Evolutionary conservation across 352 stramenopile species (phyloP).

Genomic region (Globisporangium takayamanum): DNA sequence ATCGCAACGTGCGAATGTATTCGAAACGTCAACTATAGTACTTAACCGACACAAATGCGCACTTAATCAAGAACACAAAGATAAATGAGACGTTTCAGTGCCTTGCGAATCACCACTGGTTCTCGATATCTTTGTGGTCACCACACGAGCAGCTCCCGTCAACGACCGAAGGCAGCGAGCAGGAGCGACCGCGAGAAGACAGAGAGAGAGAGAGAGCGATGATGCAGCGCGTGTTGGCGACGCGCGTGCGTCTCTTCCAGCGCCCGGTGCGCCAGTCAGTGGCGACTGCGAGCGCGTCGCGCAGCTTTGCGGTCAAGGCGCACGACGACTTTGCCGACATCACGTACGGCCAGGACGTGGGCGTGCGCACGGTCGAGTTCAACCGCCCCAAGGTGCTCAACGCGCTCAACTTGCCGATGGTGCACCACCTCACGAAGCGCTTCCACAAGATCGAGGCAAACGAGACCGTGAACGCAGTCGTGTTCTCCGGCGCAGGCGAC

Average conservation of each 20-base stretch:
- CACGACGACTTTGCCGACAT: slow-evolving; percentile 59
- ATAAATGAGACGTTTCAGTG: slow-evolving; percentile 4
- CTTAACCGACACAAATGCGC: background rate
- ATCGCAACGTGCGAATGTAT: too few species aligned
- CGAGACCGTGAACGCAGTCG: slow-evolving; percentile 67
- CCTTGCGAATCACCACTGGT: slow-evolving; percentile 1
- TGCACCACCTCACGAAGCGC: slow-evolving; percentile 84
- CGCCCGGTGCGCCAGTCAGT: slow-evolving; percentile 29
- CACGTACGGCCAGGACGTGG: slow-evolving; percentile 69
- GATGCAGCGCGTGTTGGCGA: slow-evolving; percentile 44
- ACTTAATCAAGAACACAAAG: background rate
- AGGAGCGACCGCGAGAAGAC: background rate
- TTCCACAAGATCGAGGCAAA: slow-evolving; percentile 80
- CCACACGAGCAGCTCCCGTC: background rate
- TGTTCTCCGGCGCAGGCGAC: slow-evolving; percentile 74
- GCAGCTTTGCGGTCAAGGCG: slow-evolving; percentile 30
- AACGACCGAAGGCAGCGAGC: background rate
- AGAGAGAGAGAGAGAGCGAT: background rate
- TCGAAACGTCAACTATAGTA: background rate
- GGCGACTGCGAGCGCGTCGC: background rate
- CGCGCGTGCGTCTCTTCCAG: slow-evolving; percentile 55
- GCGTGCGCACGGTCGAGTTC: slow-evolving; percentile 80
- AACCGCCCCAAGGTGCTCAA: slow-evolving; percentile 91
- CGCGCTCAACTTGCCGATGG: slow-evolving; percentile 89
- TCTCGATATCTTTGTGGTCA: slow-evolving; percentile 1